phyloP scores from a whole-genome alignment of 345 rosid genomes.

The Eucalyptus grandis region DNA sequence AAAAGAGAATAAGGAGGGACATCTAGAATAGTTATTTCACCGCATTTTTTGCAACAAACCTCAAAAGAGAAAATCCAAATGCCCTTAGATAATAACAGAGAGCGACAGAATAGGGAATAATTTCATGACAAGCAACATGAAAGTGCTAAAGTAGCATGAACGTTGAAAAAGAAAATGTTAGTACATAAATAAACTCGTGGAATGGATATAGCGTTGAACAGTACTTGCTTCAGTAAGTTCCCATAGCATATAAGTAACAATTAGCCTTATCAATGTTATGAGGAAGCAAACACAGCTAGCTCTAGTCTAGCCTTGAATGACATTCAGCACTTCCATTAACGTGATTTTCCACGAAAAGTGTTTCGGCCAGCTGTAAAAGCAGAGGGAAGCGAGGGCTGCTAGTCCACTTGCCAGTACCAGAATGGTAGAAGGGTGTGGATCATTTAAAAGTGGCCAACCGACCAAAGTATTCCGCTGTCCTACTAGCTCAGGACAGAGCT shows the following conservation, averaged over 20 bases:
- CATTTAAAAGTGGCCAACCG: background rate
- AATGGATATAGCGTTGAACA: no score
- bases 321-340: background rate
- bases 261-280: background rate
- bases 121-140: background rate
- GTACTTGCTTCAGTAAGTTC: background rate
- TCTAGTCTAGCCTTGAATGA: background rate
- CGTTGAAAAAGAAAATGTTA: background rate
- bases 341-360: background rate
- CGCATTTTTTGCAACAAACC: background rate
- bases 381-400: background rate
- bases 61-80: background rate
- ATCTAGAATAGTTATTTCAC: background rate
- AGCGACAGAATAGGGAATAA: background rate
- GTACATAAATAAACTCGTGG: background rate
- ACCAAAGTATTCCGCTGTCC: background rate
- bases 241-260: background rate
- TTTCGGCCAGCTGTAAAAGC: background rate
- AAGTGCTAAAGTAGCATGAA: background rate
- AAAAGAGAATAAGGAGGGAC: background rate
- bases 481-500: background rate
- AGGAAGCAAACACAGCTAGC: background rate
- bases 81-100: background rate
- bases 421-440: background rate
- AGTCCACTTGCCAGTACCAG: background rate